Conservation (phyloP, 1,284 basidiomycete genomes). For the Paramarasmius palmivorus region DNA sequence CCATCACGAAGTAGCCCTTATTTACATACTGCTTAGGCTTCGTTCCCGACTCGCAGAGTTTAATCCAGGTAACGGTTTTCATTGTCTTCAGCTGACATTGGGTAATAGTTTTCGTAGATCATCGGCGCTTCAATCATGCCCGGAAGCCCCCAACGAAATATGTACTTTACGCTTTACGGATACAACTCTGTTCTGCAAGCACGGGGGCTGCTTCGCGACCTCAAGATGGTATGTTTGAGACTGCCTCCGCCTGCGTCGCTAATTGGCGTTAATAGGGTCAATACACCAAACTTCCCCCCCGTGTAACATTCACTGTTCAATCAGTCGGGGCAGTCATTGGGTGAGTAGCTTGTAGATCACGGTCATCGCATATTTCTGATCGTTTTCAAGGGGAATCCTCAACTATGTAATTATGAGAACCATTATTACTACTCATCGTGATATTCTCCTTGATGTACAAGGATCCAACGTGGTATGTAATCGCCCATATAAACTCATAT, state of each 20-base stretch:
- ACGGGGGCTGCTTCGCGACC: conserved; percentile 9
- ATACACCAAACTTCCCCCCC: conserved; percentile 67
- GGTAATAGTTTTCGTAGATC: conserved; percentile 27
- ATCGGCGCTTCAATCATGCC: conserved; percentile 39
- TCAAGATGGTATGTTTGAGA: conserved; percentile 42
- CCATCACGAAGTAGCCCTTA: too few species aligned
- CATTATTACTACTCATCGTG: conserved; percentile 43
- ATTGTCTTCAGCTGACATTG: conserved; percentile 6
- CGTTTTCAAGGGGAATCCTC: conserved; percentile 28
- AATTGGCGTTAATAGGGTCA: conserved; percentile 38
- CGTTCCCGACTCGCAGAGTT: conserved; percentile 29
- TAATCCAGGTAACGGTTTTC: conserved; percentile 21
- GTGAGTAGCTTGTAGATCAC: conserved; percentile 22
- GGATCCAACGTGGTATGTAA: conserved; percentile 15
- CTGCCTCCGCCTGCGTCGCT: conserved; percentile 8
- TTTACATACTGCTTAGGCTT: conserved; percentile 43
- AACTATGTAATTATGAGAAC: conserved; percentile 52
- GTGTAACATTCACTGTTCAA: conserved; percentile 61
- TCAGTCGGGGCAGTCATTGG: conserved; percentile 54
- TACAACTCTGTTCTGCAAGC: conserved; percentile 1
- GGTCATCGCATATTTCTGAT: too few species aligned
- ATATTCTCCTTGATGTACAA: conserved; percentile 20
- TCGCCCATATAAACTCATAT: background rate
- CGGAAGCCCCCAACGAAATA: conserved; percentile 30
- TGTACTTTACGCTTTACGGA: conserved; percentile 17